Evolutionary conservation across 23 red algal species (phyloP).

Genomic region (Gracilaria vermiculophylla): DNA sequence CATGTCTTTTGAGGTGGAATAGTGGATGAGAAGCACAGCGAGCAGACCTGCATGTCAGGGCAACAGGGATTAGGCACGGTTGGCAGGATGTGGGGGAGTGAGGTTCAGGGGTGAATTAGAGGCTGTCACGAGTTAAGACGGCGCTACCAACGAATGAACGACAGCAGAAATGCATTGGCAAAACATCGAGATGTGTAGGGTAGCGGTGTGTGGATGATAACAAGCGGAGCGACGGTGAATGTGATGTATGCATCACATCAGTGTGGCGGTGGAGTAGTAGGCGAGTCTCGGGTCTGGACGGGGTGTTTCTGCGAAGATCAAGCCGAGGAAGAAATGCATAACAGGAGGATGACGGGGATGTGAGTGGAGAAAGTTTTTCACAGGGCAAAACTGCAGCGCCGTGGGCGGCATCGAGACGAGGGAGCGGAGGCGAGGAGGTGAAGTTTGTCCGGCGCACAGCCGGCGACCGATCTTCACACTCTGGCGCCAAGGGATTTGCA

Average conservation of each 20-base stretch:
- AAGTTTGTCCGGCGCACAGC: no score
- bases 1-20: neutral
- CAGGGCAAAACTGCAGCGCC: neutral
- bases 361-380: neutral
- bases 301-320: neutral
- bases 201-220: neutral
- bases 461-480: neutral
- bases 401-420: neutral
- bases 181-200: neutral
- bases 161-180: no score
- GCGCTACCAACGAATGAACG: neutral
- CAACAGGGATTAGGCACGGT: neutral
- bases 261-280: no score
- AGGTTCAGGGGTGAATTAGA: neutral
- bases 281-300: no score
- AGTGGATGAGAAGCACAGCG: neutral
- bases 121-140: neutral
- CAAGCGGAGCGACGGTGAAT: neutral
- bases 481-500: neutral
- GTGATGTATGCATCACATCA: neutral
- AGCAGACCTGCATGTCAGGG: neutral
- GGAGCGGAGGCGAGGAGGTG: neutral
- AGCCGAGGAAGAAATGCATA: neutral
- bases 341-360: neutral
- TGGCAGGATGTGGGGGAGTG: no score